Conservation (phyloP, 2,329 filamentous ascomycete genomes). For the Dactylellina drechsleri region DNA sequence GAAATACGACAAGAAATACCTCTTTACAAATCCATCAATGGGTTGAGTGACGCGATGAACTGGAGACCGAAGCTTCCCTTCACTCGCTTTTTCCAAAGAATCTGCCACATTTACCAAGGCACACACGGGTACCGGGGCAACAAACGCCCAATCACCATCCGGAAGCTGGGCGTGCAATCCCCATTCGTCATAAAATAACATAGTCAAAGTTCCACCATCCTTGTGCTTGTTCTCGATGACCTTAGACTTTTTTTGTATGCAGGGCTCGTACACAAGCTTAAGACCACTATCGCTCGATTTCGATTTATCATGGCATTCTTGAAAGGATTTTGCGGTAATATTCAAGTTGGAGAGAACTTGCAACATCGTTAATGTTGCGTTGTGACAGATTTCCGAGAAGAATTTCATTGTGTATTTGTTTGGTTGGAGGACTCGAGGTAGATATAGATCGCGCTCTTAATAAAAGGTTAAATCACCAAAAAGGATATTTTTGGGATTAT, state of each 20-base stretch:
- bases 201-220: constrained; percentile 35
- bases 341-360: constrained; percentile 17
- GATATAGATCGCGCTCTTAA: constrained; percentile 8
- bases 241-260: constrained; percentile 8
- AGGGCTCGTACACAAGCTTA: constrained; percentile 42
- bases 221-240: constrained; percentile 48
- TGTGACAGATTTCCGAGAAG: constrained; percentile 50
- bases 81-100: constrained; percentile 28
- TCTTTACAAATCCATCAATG: constrained; percentile 35
- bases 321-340: constrained; percentile 1
- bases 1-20: constrained; percentile 44
- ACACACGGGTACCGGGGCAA: constrained; percentile 15
- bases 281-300: constrained; percentile 32
- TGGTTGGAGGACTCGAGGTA: constrained; percentile 24
- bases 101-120: constrained; percentile 47
- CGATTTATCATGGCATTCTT: constrained; percentile 26
- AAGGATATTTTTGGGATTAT: not conserved
- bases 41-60: constrained; percentile 48
- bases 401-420: constrained; percentile 31
- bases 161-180: constrained; percentile 36
- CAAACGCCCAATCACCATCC: constrained; percentile 35
- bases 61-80: constrained; percentile 27
- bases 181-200: constrained; percentile 42
- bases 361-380: constrained; percentile 27
- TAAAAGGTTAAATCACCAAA: not conserved